Percentiles rank a stretch among this genome's conserved stretches.
Conservation (phyloP, 371 early-diverging fungal genomes). For the Actinomortierella ambigua region DNA sequence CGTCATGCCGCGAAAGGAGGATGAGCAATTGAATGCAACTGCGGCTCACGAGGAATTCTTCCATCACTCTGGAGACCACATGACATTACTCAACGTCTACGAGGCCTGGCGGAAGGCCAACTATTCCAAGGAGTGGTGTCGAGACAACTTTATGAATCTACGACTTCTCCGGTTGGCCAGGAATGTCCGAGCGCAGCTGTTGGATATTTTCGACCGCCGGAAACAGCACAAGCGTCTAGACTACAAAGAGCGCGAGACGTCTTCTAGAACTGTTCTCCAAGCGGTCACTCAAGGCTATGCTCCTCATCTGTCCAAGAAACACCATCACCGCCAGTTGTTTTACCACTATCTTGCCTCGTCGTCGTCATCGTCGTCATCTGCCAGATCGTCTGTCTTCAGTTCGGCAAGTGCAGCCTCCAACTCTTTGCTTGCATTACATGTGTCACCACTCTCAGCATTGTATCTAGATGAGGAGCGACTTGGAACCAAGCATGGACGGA, state of each 20-base stretch:
- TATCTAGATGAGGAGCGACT: slow-evolving; percentile 53
- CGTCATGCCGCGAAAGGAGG: slow-evolving; percentile 80
- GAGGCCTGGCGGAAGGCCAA: slow-evolving; percentile 83
- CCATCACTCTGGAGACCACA: slow-evolving; percentile 87
- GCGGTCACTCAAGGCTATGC: slow-evolving; percentile 78
- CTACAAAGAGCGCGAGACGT: slow-evolving; percentile 12
- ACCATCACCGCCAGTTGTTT: slow-evolving; percentile 66
- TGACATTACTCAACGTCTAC: slow-evolving; percentile 88
- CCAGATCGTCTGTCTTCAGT: slow-evolving; percentile 14
- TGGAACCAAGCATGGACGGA: slow-evolving; percentile 43
- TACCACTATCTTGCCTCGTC: slow-evolving; percentile 71
- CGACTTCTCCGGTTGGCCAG: slow-evolving; percentile 85
- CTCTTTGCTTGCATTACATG: slow-evolving; percentile 65
- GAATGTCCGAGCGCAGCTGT: slow-evolving; percentile 89
- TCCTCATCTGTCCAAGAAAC: slow-evolving; percentile 77
- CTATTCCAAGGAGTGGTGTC: slow-evolving; percentile 88
- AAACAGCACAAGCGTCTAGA: slow-evolving; percentile 54
- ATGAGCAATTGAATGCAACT: slow-evolving; percentile 78
- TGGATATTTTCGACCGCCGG: slow-evolving; percentile 84
- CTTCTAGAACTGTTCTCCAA: slow-evolving; percentile 61
- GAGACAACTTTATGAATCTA: slow-evolving; percentile 87
- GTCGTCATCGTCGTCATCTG: slow-evolving; percentile 31
- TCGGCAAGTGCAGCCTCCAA: slow-evolving; percentile 3
- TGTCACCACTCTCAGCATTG: slow-evolving; percentile 69
- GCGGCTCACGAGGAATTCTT: slow-evolving; percentile 69